A percentile compares a stretch with the other conserved stretches of the same genome.
Evolutionary conservation across 371 early-diverging fungal species (phyloP).

Genomic region (Mucor piriformis): DNA sequence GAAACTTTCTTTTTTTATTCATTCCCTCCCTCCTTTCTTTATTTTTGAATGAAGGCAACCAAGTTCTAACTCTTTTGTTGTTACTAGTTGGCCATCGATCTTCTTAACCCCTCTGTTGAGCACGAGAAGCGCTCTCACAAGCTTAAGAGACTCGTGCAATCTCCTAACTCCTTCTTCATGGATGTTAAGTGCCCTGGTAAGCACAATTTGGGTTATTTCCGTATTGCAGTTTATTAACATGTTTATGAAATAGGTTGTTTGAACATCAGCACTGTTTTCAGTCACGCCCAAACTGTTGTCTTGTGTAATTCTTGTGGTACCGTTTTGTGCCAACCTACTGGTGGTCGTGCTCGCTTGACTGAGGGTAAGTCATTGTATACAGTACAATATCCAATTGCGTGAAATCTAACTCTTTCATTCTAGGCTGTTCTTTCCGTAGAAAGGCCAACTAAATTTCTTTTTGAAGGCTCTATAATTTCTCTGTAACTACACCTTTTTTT

Average conservation of each 20-base stretch:
- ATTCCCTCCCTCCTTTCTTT: too few species aligned
- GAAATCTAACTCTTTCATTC: background rate
- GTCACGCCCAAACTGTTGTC: constrained; percentile 99
- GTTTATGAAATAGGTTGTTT: constrained; percentile 85
- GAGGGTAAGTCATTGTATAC: constrained; percentile 57
- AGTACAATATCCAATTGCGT: background rate
- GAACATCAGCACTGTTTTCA: constrained; percentile 96
- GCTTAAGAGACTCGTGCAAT: constrained; percentile 98
- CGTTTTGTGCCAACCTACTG: constrained; percentile 98
- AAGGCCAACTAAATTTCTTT: constrained; percentile 18
- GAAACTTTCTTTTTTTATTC: too few species aligned
- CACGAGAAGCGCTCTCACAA: constrained; percentile 96
- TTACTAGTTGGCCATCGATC: constrained; percentile 93
- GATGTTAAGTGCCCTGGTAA: constrained; percentile 98
- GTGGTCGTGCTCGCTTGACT: constrained; percentile 97
- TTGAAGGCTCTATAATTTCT: constrained; percentile 1
- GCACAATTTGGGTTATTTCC: constrained; percentile 10
- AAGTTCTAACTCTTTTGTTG: background rate
- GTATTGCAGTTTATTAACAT: too few species aligned
- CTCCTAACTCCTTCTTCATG: constrained; percentile 99
- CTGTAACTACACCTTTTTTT: constrained; percentile 4
- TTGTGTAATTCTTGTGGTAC: constrained; percentile 94
- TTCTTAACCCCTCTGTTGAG: constrained; percentile 96
- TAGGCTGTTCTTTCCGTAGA: constrained; percentile 20
- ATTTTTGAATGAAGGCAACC: too few species aligned